phyloP scores from a whole-genome alignment of 1,139 yeast genomes.

The Saccharomyces uvarum region DNA sequence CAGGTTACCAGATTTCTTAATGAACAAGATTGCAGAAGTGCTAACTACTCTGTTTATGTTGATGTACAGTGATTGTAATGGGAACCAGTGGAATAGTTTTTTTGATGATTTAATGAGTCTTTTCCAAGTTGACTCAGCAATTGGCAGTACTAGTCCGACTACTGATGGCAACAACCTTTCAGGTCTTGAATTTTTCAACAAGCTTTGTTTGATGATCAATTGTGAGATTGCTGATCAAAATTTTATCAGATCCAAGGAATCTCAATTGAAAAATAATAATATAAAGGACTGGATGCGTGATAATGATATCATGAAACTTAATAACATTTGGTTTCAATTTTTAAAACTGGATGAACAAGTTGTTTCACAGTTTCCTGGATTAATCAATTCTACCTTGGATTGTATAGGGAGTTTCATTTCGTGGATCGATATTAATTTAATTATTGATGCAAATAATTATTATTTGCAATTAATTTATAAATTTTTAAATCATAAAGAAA shows the following conservation, averaged over 20 bases:
- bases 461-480: constrained; percentile 45
- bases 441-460: constrained; percentile 61
- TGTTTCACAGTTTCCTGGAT: background rate
- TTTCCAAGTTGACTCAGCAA: constrained; percentile 26
- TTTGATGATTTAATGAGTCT: constrained; percentile 55
- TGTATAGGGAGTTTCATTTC: constrained; percentile 78
- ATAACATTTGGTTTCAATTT: constrained; percentile 55
- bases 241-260: constrained; percentile 56
- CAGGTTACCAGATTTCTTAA: constrained; percentile 53
- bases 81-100: constrained; percentile 55
- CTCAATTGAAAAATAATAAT: constrained; percentile 56
- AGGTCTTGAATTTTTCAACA: constrained; percentile 68
- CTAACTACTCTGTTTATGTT: constrained; percentile 63
- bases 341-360: constrained; percentile 14
- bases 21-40: constrained; percentile 73
- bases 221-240: constrained; percentile 90
- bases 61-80: constrained; percentile 41
- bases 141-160: constrained; percentile 19
- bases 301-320: constrained; percentile 63
- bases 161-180: constrained; percentile 16
- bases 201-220: constrained; percentile 70
- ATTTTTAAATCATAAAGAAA: constrained; percentile 45
- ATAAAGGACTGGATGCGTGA: constrained; percentile 78
- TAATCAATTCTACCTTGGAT: constrained; percentile 16
- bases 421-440: constrained; percentile 87